Evolutionary conservation across 2,329 filamentous ascomycete genomes (phyloP), one percentile per base, ranked within the genome.

Genomic region (Cladophialophora chaetospira): DNA sequence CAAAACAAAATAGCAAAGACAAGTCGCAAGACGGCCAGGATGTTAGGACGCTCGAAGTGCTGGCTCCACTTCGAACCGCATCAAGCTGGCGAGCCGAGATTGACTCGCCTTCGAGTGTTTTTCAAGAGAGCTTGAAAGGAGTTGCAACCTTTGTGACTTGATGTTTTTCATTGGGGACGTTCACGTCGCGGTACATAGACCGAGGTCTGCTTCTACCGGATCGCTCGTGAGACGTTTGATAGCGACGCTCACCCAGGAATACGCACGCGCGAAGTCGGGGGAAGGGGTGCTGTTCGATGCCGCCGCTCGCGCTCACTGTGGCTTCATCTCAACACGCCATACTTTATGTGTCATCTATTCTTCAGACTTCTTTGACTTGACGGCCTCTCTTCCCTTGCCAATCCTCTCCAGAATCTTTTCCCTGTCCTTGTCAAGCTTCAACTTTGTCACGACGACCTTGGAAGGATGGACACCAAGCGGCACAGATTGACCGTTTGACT

Each of bases 371-470:
- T 60, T 53, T 21, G 60, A 57, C 64, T 72, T 71, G 56, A 65
- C 66, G 50, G 70, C 70, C 68, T 79, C 75, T 68, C 76, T 73
- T 57, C 76, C 75, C 70, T 79, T 76, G 56, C 66, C 70, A 46
- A 75, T 73, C 65, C 77, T 73, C 67, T 75, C 74, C 45, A 79
- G 69, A 61, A 79, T 75, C 62, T 72, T 71, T 70, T 79, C 77
- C 65, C 77, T 73, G 67, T 79, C 77, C 72, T 79, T 79, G 67
- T 79, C 75, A 81, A 97, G 84, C 89, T 97, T 96, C 78, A 97
- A 86, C 87, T 97, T 97, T 82, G 88, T 96, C 83, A 99, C 89
- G 82, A 96, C 88, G 70, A 96, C 91, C 81, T 97, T 97, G 81
- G 89, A 95, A 73, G 94, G 88, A 81, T 93, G 89, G 79, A 99